Base-by-base conservation (phyloP, 1,139 yeast species). In the Pichia sp. region DNA sequence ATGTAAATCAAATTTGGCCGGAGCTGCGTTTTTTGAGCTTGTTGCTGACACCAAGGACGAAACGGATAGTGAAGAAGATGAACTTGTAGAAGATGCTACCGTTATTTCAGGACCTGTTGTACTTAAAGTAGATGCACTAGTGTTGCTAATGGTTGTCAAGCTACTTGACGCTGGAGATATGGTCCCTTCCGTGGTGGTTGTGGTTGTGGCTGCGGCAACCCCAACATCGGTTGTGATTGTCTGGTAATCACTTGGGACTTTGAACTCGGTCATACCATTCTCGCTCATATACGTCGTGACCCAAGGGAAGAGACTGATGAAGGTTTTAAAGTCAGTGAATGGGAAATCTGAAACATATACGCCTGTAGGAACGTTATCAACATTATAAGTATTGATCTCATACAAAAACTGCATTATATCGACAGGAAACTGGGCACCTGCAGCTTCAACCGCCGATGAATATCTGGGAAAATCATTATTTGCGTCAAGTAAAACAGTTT, bases 291-390 rank as follows among this genome's bases (percentile, higher is more conserved):
- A 48, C 2, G 65, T 58, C 1, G 62, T 40, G 49, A 71, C 68
- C 75, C 75, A 71, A 3, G 73, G 72, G 49, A 72, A 69, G 3
- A 58, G 60, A 1, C 70, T 59, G 23, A 68, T 60, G 52, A 67
- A 67, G 1, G 73, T 67, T 31, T 61, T 47, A 49, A 72, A 71
- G 5, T 64, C 68, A 1, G 61, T 54, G 45, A 71, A 68, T 27
- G 77, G 77, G 52, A 72, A 72, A 6, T 55, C 48, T 23, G 51
- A 51, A 8, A 64, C 54, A 38, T 70, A 56, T 40, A 63, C 59
- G 2, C 64, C 52, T 31, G 64, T 54, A 38, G 58, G 52, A 29
- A 68, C 51, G 3, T 36, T 43, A 5, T 32, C 33, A 27, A 40
- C 37, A 9, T 42, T 38, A 36, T 43, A 42, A 3, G 57, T 50